A percentile compares a stretch with the other conserved stretches of the same genome.
Conservation (phyloP, 2,329 filamentous ascomycete species). For the Aureobasidium namibiae region DNA sequence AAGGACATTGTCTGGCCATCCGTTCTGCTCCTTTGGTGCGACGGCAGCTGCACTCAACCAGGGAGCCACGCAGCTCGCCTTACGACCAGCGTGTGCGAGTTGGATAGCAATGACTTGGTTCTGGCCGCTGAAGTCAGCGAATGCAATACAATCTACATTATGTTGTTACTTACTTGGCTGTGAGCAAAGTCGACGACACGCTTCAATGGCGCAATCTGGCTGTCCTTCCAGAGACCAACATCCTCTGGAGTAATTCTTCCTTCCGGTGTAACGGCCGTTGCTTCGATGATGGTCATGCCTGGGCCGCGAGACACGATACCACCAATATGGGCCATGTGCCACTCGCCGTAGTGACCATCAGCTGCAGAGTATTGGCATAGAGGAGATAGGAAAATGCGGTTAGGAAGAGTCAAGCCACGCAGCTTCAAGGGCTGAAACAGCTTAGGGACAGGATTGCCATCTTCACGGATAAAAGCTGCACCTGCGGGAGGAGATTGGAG, state of each 20-base stretch:
- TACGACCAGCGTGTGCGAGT: slow-evolving; percentile 68
- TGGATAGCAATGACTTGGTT: slow-evolving; percentile 69
- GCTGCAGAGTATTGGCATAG: slow-evolving; percentile 58
- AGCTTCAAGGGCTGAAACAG: slow-evolving; percentile 51
- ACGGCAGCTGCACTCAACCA: slow-evolving; percentile 53
- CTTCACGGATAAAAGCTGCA: slow-evolving; percentile 38
- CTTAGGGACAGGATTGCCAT: slow-evolving; percentile 46
- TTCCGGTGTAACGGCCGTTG: slow-evolving; percentile 58
- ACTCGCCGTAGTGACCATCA: slow-evolving; percentile 68
- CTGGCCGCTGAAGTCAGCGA: neutral
- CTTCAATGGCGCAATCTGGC: slow-evolving; percentile 64
- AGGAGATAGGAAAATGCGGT: slow-evolving; percentile 56
- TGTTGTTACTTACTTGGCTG: slow-evolving; percentile 46
- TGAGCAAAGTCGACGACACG: slow-evolving; percentile 71
- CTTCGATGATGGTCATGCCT: slow-evolving; percentile 67
- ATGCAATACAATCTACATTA: neutral
- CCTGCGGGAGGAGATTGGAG: slow-evolving; percentile 38
- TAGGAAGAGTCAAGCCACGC: slow-evolving; percentile 55
- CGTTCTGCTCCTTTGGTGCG: slow-evolving; percentile 43
- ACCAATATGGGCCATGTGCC: slow-evolving; percentile 75
- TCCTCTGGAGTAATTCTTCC: slow-evolving; percentile 80
- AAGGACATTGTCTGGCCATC: slow-evolving; percentile 45
- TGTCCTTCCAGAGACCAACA: slow-evolving; percentile 73
- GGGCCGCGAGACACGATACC: slow-evolving; percentile 70
- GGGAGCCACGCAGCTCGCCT: slow-evolving; percentile 50